These are phyloP conservation scores for Pseudogymnoascus verrucosus DNA, from an alignment of 2,329 filamentous ascomycete species.

Conservation along the genomic window DNA sequence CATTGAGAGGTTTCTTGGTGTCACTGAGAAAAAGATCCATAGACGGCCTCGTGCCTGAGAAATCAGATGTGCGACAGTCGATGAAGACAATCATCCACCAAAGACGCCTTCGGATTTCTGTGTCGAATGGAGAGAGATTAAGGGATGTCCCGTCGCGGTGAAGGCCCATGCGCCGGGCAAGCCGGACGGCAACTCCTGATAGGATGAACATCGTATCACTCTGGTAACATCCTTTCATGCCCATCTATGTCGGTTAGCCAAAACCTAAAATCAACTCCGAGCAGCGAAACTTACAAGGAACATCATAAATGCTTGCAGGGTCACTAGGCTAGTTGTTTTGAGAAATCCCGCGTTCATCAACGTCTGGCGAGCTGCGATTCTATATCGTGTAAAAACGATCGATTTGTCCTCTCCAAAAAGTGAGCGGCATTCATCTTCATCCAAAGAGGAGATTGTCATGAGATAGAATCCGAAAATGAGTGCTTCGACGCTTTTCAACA, in stretches of 20 bases:
- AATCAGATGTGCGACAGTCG: slow-evolving; percentile 44
- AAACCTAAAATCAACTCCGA: neutral
- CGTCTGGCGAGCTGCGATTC: slow-evolving; percentile 11
- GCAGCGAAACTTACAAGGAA: slow-evolving; percentile 13
- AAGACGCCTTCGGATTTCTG: slow-evolving; percentile 44
- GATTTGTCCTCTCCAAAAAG: slow-evolving; percentile 13
- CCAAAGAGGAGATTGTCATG: slow-evolving; percentile 7
- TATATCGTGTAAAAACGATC: slow-evolving; percentile 10
- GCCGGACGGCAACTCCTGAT: slow-evolving; percentile 13
- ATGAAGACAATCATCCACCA: slow-evolving; percentile 51
- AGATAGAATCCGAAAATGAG: slow-evolving; percentile 15
- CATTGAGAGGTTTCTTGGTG: slow-evolving; percentile 40
- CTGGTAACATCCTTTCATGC: slow-evolving; percentile 9
- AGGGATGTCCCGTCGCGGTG: slow-evolving; percentile 38
- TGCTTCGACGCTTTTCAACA: slow-evolving; percentile 13
- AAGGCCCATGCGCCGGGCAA: slow-evolving; percentile 16
- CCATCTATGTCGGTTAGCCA: slow-evolving; percentile 9
- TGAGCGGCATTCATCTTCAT: slow-evolving; percentile 11
- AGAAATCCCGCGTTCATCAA: slow-evolving; percentile 15
- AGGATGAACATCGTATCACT: slow-evolving; percentile 11
- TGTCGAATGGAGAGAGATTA: slow-evolving; percentile 42
- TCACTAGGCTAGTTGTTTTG: slow-evolving; percentile 11
- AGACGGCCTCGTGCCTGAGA: slow-evolving; percentile 35
- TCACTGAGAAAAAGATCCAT: slow-evolving; percentile 35
- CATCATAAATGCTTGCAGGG: slow-evolving; percentile 14